Evolutionary conservation across 2,329 filamentous ascomycete genomes (phyloP).

Genomic region (Aureobasidium mangrovei): DNA sequence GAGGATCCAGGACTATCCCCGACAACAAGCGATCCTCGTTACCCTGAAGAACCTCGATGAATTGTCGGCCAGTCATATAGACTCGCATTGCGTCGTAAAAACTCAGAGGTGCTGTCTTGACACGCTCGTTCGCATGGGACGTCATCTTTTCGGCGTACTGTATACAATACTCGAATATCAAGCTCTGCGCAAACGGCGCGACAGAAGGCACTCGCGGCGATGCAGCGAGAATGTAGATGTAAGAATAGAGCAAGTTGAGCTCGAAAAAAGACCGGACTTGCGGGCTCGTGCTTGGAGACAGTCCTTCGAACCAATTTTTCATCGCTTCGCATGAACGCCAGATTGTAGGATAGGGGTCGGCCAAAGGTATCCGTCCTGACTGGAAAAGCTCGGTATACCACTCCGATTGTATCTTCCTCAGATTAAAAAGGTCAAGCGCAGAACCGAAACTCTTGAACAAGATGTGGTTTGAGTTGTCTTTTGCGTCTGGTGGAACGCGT

Average conservation of each 20-base stretch:
- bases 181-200: slow-evolving; percentile 64
- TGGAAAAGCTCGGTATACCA: slow-evolving; percentile 90
- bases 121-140: slow-evolving; percentile 52
- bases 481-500: slow-evolving; percentile 18
- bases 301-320: slow-evolving; percentile 71
- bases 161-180: slow-evolving; percentile 80
- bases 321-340: slow-evolving; percentile 70
- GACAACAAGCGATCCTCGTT: slow-evolving; percentile 40
- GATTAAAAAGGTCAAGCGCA: slow-evolving; percentile 68
- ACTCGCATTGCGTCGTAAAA: slow-evolving; percentile 82
- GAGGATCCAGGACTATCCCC: slow-evolving; percentile 32
- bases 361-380: slow-evolving; percentile 58
- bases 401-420: slow-evolving; percentile 75
- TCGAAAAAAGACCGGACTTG: slow-evolving; percentile 70
- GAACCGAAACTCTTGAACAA: slow-evolving; percentile 53
- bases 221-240: slow-evolving; percentile 79
- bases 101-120: slow-evolving; percentile 61
- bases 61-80: slow-evolving; percentile 57
- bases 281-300: slow-evolving; percentile 56
- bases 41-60: slow-evolving; percentile 48
- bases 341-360: slow-evolving; percentile 61
- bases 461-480: slow-evolving; percentile 37
- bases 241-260: slow-evolving; percentile 82
- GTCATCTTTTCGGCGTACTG: slow-evolving; percentile 71
- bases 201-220: slow-evolving; percentile 64